Base-by-base conservation (phyloP, 495 filamentous ascomycete species). In the Aspergillus ostianus region DNA sequence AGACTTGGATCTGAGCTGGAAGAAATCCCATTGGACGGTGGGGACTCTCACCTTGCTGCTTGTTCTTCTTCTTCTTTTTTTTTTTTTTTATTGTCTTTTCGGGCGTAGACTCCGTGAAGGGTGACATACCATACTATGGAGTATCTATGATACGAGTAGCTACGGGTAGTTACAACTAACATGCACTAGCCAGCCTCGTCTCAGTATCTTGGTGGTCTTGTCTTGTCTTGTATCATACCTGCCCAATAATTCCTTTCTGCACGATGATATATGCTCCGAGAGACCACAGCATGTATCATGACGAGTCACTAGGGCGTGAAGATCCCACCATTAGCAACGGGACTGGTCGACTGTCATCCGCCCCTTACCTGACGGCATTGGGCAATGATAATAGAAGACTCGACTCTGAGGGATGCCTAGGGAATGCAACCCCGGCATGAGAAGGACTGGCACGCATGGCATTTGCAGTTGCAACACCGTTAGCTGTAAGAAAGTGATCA, bases 1-100 rank as follows among this genome's bases (percentile, higher is more conserved):
- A 20, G 36, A 36, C 41, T 53, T 53, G 29, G 50, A 36, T 36
- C 23, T 32, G 51, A 36, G 51, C 51, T 53, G 27, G 51, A 36
- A 53, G 27, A 6, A 32, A 32, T n/a, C 51, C 51, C 27, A 53
- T 53, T 53, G 27, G 29, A 9, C 23, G 18, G 23, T n/a, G 10
- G 23, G 23, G 2, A 30, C 15, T n/a, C 17, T 30, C 20, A 13
- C 23, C 23, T 49, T 49, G 7, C 23, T n/a, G n/a, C n/a, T n/a
- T n/a, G n/a, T n/a, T n/a, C n/a, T n/a, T n/a, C n/a, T n/a, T n/a
- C n/a, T n/a, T n/a, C n/a, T n/a, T n/a, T 21, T 49, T 6, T 6
- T 20, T 49, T 41, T 4, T 10, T 17, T 15, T 41, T 41, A 1
- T 1, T 15, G 0, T 41, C 3, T 41, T 17, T 41, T 41, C 36